Evolutionary conservation across 495 filamentous ascomycete genomes (phyloP).

Genomic region (Hypomontagnella monticulosa): DNA sequence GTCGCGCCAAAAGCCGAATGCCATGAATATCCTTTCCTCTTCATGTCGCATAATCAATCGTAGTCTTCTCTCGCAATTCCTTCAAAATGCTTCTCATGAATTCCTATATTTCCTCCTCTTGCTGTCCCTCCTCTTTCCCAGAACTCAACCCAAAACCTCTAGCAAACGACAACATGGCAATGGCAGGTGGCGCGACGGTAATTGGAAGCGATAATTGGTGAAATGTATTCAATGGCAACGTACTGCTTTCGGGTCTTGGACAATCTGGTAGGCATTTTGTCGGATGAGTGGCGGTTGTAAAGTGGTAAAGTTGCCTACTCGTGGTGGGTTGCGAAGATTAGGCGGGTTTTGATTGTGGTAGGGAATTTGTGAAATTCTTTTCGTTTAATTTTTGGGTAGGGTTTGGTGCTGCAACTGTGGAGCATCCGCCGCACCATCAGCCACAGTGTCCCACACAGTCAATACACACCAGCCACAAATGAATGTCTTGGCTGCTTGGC

Average conservation of each 20-base stretch:
- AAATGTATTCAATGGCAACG: constrained; percentile 49
- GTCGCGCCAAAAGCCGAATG: constrained; percentile 28
- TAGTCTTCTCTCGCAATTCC: neutral
- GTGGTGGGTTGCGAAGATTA: constrained; percentile 25
- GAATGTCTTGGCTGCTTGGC: no score
- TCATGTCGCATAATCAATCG: neutral
- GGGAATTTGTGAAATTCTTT: constrained; percentile 39
- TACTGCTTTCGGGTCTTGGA: constrained; percentile 87
- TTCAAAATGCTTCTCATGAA: neutral
- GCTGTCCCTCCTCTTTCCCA: constrained; percentile 17
- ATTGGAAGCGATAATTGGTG: constrained; percentile 38
- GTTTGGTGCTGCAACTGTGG: constrained; percentile 24
- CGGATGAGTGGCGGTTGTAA: constrained; percentile 40
- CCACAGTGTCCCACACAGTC: constrained; percentile 3
- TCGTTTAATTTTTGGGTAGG: constrained; percentile 44
- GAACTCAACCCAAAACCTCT: constrained; percentile 6
- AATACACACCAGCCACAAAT: neutral
- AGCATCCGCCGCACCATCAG: constrained; percentile 21
- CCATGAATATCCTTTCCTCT: constrained; percentile 2
- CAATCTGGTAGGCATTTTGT: constrained; percentile 82
- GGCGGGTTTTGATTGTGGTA: constrained; percentile 28
- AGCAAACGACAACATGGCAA: constrained; percentile 16
- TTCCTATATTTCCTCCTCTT: neutral
- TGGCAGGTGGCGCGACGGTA: constrained; percentile 23
- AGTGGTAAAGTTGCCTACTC: constrained; percentile 38